Base-by-base conservation (phyloP, 2,329 filamentous ascomycete genomes). In the Colletotrichum lindemuthianum region DNA sequence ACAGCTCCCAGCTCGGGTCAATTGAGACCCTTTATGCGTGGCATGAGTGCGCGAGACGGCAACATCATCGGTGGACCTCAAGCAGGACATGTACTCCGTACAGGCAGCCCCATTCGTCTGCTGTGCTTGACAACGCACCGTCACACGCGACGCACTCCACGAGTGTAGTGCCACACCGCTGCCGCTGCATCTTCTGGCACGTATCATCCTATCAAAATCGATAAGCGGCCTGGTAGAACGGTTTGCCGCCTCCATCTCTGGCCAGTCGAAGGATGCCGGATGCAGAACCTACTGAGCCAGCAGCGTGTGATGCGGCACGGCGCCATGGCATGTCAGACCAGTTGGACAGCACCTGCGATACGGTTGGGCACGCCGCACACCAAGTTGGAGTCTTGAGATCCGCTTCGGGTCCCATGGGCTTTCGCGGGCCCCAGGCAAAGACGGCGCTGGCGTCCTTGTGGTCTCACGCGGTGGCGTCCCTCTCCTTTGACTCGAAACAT, bases 51-150 rank as follows among this genome's bases (percentile, higher is more conserved):
- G 43, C 57, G 16, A 37, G 24, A 64, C 32, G 44, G 61, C 45
- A 56, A 41, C 58, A 65, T 65, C 45, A 47, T 48, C n/a, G 51
- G 61, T 65, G 57, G 61, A 52, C 12, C 58, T 51, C 10, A 34
- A 52, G 39, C 34, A 43, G 56, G 40, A 56, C 45, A 37, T n/a
- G 36, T 41, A 56, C 39, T 51, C 47, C 56, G 51, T 44, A 41
- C 47, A 60, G 50, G 39, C 54, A n/a, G 11, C 49, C 36, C 60
- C 49, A 60, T 50, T 55, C 50, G 51, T 61, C 45, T 50, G 32
- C 45, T 65, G 36, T 61, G 61, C 51, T 61, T 52, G 58, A 61
- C 61, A 65, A 61, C 61, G 58, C 61, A 65, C 58, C 51, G 43
- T 45, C 60, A 47, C 57, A 60, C 50, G 44, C 36, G 24, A 33